Conservation (phyloP, 441 rosid genomes). For the Pelargonium citronellum region DNA sequence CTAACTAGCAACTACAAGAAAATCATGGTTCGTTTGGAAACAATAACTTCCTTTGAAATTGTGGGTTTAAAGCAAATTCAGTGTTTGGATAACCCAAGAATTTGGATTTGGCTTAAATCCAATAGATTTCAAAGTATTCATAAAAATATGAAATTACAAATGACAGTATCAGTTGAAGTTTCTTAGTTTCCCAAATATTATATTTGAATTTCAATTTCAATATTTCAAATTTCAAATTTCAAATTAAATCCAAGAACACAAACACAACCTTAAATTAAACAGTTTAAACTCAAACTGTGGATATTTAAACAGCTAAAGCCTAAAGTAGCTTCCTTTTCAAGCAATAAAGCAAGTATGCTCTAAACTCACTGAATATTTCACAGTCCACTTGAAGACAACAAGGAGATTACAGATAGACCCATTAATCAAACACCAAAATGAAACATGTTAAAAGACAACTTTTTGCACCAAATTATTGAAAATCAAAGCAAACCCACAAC, state of each 20-base stretch:
- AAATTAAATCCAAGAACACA: neutral
- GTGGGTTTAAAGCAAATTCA: no score
- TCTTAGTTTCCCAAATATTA: no score
- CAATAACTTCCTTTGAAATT: no score
- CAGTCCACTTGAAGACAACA: neutral
- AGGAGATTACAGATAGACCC: slow-evolving; percentile 1
- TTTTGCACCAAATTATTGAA: neutral
- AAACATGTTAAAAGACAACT: no score
- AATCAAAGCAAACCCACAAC: slow-evolving; percentile 5
- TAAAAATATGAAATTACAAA: no score
- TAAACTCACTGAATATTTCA: slow-evolving; percentile 5
- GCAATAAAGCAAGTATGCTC: slow-evolving; percentile 3
- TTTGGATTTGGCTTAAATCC: no score
- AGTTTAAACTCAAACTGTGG: neutral
- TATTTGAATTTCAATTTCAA: no score
- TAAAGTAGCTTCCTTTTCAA: slow-evolving; percentile 5
- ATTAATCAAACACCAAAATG: slow-evolving; percentile 3
- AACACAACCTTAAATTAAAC: neutral
- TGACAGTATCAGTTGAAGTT: no score
- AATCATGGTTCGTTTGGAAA: neutral
- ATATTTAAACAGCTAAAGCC: neutral
- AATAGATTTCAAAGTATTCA: no score
- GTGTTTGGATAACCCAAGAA: no score
- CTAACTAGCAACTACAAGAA: neutral
- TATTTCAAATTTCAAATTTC: no score